phyloP scores from a whole-genome alignment of 1,284 basidiomycete genomes.

The Pseudozyma thailandica region DNA sequence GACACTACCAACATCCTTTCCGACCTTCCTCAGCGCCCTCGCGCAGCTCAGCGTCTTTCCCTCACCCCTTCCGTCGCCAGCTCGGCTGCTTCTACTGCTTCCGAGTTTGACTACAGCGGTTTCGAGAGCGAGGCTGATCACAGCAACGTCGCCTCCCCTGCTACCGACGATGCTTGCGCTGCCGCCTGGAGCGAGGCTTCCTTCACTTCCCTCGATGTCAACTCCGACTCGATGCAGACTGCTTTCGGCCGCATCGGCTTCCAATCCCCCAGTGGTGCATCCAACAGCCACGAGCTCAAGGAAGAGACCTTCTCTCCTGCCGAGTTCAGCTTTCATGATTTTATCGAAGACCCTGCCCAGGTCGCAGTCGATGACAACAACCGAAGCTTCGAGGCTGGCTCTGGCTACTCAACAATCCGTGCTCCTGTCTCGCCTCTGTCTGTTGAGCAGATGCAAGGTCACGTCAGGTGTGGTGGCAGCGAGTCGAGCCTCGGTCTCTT shows the following conservation, averaged over 20 bases:
- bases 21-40: constrained; percentile 46
- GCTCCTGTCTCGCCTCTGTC: constrained; percentile 24
- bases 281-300: constrained; percentile 13
- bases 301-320: constrained; percentile 11
- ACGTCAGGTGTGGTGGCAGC: constrained; percentile 22
- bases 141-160: constrained; percentile 32
- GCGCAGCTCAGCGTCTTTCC: constrained; percentile 51
- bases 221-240: constrained; percentile 33
- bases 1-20: constrained; percentile 23
- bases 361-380: constrained; percentile 6
- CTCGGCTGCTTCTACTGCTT: constrained; percentile 55
- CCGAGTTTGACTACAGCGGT: constrained; percentile 48
- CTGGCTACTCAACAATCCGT: constrained; percentile 2
- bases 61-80: constrained; percentile 52
- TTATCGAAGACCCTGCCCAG: constrained; percentile 50
- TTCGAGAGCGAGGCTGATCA: constrained; percentile 42
- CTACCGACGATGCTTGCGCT: constrained; percentile 23
- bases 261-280: constrained; percentile 25
- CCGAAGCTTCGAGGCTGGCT: neutral
- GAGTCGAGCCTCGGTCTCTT: constrained; percentile 44
- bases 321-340: constrained; percentile 57
- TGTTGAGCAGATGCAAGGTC: constrained; percentile 21
- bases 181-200: constrained; percentile 21
- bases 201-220: constrained; percentile 16
- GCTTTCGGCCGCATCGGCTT: constrained; percentile 41